Conservation (phyloP, 441 rosid genomes). For the Kokia cookei region DNA sequence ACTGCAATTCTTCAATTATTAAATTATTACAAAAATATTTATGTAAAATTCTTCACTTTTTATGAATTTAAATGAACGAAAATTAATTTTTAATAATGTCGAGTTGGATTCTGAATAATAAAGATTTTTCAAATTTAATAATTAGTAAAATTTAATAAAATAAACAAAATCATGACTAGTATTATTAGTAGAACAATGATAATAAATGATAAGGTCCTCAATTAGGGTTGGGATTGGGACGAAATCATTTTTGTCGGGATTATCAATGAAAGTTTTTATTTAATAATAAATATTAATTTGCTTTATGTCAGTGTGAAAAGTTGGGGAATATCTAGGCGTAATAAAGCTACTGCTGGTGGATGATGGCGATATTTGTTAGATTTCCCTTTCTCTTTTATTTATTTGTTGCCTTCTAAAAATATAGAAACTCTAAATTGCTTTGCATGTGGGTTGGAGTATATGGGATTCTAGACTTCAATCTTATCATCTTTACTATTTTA, state of each 20-base stretch:
- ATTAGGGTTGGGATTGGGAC: background rate
- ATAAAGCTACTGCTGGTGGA: background rate
- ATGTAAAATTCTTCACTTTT: too few species aligned
- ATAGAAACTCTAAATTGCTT: background rate
- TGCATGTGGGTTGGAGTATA: background rate
- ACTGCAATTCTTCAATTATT: too few species aligned
- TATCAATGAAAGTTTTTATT: background rate
- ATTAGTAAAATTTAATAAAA: too few species aligned
- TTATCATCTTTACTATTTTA: too few species aligned
- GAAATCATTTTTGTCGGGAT: background rate
- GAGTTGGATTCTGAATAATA: too few species aligned
- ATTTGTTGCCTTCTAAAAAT: background rate
- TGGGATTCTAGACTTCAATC: too few species aligned
- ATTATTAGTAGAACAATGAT: too few species aligned
- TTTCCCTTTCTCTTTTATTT: background rate
- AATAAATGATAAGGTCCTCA: background rate
- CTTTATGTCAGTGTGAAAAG: background rate
- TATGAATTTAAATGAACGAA: too few species aligned
- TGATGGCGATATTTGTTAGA: background rate
- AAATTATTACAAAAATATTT: too few species aligned
- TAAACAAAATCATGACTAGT: too few species aligned
- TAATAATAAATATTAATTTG: background rate
- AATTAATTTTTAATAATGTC: too few species aligned
- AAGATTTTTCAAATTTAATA: too few species aligned
- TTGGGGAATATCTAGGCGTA: background rate